A percentile compares a stretch with the other conserved stretches of the same genome.
Evolutionary conservation across 306 rosid species (phyloP).

Genomic region (Quercus glauca): DNA sequence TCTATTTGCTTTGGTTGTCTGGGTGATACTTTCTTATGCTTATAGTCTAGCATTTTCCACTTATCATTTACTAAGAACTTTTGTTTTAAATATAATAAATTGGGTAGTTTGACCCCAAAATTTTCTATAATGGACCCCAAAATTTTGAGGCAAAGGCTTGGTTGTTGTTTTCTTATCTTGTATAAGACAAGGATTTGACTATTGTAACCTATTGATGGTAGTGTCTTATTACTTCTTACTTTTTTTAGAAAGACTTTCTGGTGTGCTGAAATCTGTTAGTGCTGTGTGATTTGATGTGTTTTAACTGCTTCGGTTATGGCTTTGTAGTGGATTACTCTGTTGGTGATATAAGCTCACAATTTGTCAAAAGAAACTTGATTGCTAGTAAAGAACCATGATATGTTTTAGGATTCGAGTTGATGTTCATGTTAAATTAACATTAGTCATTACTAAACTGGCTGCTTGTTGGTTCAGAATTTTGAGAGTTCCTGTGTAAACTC

Average conservation of each 20-base stretch:
- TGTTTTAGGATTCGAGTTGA: neutral
- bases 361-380: neutral
- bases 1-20: neutral
- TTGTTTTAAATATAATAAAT: neutral
- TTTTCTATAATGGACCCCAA: no score
- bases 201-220: neutral
- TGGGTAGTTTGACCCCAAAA: neutral
- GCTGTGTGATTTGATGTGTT: neutral
- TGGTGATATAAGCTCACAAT: neutral
- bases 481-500: neutral
- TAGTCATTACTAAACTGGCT: neutral
- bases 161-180: neutral
- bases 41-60: neutral
- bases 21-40: neutral
- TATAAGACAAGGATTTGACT: neutral
- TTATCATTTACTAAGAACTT: neutral
- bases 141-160: no score
- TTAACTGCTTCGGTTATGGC: neutral
- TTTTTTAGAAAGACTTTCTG: neutral
- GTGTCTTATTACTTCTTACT: neutral
- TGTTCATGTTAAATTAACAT: neutral
- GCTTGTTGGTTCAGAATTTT: neutral
- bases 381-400: neutral
- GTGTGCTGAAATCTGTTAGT: neutral
- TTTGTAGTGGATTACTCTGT: neutral